A percentile compares a stretch with the other conserved stretches of the same genome.
Conservation (phyloP, 2,329 filamentous ascomycete genomes). For the Cladosporium austrohemisphaericum region DNA sequence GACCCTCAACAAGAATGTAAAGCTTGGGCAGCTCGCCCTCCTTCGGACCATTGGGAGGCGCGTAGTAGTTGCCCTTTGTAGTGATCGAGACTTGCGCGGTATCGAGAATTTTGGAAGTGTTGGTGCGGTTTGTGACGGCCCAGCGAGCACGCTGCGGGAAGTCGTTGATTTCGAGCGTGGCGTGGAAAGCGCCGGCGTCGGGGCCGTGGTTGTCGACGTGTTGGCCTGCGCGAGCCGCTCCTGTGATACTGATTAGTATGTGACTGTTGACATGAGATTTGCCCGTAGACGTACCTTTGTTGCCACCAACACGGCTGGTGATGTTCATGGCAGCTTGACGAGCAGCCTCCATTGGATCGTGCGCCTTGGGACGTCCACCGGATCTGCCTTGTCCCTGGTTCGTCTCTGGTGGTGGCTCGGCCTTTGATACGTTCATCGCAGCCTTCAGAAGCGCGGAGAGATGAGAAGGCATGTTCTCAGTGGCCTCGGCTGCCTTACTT, state of each 20-base stretch:
- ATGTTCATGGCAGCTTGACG: constrained; percentile 88
- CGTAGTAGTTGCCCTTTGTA: constrained; percentile 90
- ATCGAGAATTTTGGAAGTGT: constrained; percentile 96
- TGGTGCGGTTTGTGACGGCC: constrained; percentile 97
- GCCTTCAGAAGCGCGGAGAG: constrained; percentile 50
- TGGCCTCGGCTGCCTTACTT: constrained; percentile 3
- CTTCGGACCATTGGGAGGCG: constrained; percentile 73
- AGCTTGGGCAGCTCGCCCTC: constrained; percentile 80
- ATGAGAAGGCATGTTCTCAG: constrained; percentile 5
- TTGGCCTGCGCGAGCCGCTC: constrained; percentile 80
- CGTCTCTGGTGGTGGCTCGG: constrained; percentile 55
- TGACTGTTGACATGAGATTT: background rate
- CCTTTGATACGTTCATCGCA: constrained; percentile 70
- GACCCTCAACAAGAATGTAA: constrained; percentile 95
- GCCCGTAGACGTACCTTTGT: constrained; percentile 52
- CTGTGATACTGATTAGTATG: constrained; percentile 16
- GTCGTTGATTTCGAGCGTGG: constrained; percentile 97
- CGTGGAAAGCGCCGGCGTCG: constrained; percentile 93
- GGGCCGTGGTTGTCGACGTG: constrained; percentile 98
- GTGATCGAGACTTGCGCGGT: constrained; percentile 94
- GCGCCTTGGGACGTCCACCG: constrained; percentile 17
- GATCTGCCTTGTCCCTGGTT: constrained; percentile 36
- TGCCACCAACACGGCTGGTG: constrained; percentile 79
- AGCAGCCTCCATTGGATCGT: constrained; percentile 46
- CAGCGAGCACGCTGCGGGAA: constrained; percentile 98